Percentiles rank a stretch among this genome's conserved stretches.
phyloP scores from a whole-genome alignment of 768 basidiomycete genomes.

The Russula sp. region DNA sequence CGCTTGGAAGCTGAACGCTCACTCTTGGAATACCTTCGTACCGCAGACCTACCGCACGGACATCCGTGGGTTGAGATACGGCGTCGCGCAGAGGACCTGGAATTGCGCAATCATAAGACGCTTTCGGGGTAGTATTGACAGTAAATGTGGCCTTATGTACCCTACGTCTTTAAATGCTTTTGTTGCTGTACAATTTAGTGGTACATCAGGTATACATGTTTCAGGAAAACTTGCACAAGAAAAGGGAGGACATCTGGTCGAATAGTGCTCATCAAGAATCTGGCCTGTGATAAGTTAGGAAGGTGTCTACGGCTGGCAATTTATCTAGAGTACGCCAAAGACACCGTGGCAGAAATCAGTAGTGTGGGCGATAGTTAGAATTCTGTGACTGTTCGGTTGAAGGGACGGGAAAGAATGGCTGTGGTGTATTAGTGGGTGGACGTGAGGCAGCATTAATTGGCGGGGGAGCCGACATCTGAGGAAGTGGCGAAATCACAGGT shows the following conservation, averaged over 20 bases:
- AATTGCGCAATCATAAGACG: background rate
- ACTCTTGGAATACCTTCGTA: background rate
- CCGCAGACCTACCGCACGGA: background rate
- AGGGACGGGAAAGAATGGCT: background rate
- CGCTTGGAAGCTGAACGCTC: background rate
- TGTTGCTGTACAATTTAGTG: background rate
- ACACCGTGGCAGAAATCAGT: background rate
- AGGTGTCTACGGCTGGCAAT: background rate
- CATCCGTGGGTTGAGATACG: background rate
- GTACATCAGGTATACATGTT: constrained; percentile 4
- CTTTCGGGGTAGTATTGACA: background rate
- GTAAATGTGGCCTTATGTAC: background rate
- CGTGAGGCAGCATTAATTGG: constrained; percentile 9
- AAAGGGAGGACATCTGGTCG: background rate
- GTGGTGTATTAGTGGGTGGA: background rate
- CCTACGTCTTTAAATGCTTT: background rate
- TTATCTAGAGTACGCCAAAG: background rate
- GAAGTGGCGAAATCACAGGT: background rate
- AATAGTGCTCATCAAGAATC: background rate
- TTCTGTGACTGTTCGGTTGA: constrained; percentile 3
- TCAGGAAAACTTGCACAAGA: background rate
- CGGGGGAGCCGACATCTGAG: constrained; percentile 4
- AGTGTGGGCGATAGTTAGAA: background rate
- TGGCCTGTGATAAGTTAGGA: background rate
- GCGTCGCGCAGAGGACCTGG: background rate